Evolutionary conservation across 2,329 filamentous ascomycete genomes (phyloP), one percentile per base, ranked within the genome.

Genomic region (Colletotrichum salicis): DNA sequence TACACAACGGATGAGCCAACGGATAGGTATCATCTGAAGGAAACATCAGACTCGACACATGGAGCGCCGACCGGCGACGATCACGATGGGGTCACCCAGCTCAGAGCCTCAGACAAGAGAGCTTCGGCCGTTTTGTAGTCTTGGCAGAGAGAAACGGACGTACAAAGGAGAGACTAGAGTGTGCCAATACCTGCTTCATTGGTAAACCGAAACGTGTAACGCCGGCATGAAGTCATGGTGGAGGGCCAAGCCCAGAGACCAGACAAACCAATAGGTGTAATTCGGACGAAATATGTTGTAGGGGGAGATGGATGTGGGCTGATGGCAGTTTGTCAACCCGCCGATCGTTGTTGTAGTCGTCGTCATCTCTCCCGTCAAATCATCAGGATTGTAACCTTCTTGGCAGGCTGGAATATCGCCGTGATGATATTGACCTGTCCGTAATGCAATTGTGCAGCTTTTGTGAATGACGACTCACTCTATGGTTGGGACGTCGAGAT

Each of bases 41-140:
- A 64, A 69, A 69, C 58, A 59, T 69, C 45, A 59, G 59, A 48
- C 29, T 29, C 54, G 58, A 69, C 29, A 69, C 59, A 64, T 12
- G 51, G 11, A 63, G 54, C 54, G 54, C 54, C 58, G 58, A 37
- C 54, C 22, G 13, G 58, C 54, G 59, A 69, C 19, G 57, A 58
- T 54, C 52, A 58, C 19, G 19, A 22, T 13, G n/a, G 58, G 29
- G 19, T 24, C 10, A 35, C 55, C 56, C 24, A 54, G 22, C 31
- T 33, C 19, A 24, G 19, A 22, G 31, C 31, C 29, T 31, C 27
- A 48, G 37, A 48, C 8, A 37, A 13, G 11, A 12, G 45, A 11
- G 27, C 29, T 45, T 57, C 29, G 64, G 37, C 48, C 22, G n/a
- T 52, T 57, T 22, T 19, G 13, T 51, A 33, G 41, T 22, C 64